Percentiles rank a stretch among this genome's conserved stretches.
These are phyloP conservation scores for Hypoxylon sp. DNA, from an alignment of 2,329 filamentous ascomycete species.

Conservation along the genomic window DNA sequence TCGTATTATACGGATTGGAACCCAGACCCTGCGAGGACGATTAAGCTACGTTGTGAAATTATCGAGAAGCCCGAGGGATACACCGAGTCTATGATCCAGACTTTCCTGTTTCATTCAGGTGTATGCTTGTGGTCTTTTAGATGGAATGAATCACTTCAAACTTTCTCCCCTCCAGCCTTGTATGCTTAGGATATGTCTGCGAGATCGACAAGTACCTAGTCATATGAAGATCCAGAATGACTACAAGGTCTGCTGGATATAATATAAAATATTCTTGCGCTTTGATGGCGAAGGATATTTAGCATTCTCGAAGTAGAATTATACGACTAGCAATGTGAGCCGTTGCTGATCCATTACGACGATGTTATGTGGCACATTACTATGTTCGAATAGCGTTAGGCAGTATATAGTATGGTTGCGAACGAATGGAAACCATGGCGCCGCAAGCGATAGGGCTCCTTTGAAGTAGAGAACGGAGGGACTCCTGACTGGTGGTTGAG, in stretches of 20 bases:
- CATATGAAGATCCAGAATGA: too few relatives aligned
- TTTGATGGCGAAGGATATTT: background rate
- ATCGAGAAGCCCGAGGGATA: background rate
- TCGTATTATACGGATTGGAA: background rate
- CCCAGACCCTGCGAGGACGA: background rate
- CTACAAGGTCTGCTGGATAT: background rate
- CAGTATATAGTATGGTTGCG: background rate
- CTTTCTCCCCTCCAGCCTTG: too few relatives aligned
- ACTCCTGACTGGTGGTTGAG: background rate
- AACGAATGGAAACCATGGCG: background rate
- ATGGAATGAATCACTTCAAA: background rate
- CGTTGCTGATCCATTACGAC: background rate
- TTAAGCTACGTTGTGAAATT: conserved; percentile 1
- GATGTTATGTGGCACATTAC: background rate
- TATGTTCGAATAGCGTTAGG: too few relatives aligned
- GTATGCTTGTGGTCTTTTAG: background rate
- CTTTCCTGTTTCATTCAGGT: background rate
- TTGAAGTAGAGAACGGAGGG: background rate
- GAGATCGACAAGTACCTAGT: background rate
- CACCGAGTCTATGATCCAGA: background rate
- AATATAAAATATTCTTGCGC: background rate
- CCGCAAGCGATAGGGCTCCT: background rate
- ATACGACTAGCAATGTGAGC: background rate
- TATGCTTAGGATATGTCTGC: background rate
- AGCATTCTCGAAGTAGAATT: background rate